Percentiles rank a stretch among this genome's conserved stretches.
Evolutionary conservation across 129 eudicot species (phyloP).

Genomic region (Dittrichia graveolens): DNA sequence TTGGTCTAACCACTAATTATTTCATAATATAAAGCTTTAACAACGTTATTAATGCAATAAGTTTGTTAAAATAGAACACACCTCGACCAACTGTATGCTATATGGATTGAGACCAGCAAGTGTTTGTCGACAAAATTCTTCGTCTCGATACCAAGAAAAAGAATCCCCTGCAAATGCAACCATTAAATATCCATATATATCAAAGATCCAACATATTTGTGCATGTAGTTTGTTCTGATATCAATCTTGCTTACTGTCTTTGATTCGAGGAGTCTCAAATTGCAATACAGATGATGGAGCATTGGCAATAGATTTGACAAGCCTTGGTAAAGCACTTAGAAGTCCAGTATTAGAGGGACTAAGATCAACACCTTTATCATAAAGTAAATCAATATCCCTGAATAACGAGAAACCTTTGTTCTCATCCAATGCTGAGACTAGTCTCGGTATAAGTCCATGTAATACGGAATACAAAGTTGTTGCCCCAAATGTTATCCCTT

Average conservation of each 20-base stretch:
- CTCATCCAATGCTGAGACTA: constrained; percentile 32
- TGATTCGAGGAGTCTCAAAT: constrained; percentile 54
- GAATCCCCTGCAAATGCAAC: constrained; percentile 53
- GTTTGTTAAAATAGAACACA: constrained; percentile 15
- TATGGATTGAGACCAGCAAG: constrained; percentile 82
- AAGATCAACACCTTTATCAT: constrained; percentile 49
- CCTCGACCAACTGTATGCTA: constrained; percentile 65
- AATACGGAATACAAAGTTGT: constrained; percentile 52
- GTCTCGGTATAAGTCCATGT: constrained; percentile 48
- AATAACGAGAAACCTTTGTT: constrained; percentile 52
- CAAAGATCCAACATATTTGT: not conserved
- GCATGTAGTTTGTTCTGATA: not conserved
- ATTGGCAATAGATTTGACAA: constrained; percentile 37
- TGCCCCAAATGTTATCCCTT: constrained; percentile 47
- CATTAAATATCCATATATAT: too few relatives aligned
- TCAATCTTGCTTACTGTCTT: constrained; percentile 46
- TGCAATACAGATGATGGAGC: constrained; percentile 30
- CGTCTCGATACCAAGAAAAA: constrained; percentile 79
- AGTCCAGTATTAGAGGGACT: constrained; percentile 3
- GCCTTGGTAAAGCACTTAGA: constrained; percentile 46
- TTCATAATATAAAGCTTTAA: not conserved
- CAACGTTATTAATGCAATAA: not conserved
- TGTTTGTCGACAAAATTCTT: constrained; percentile 70
- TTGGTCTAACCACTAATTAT: too few relatives aligned
- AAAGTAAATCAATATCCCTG: constrained; percentile 58